A percentile compares a stretch with the other conserved stretches of the same genome.
Evolutionary conservation across 140 eudicot species (phyloP).

Genomic region (Cichorium intybus): DNA sequence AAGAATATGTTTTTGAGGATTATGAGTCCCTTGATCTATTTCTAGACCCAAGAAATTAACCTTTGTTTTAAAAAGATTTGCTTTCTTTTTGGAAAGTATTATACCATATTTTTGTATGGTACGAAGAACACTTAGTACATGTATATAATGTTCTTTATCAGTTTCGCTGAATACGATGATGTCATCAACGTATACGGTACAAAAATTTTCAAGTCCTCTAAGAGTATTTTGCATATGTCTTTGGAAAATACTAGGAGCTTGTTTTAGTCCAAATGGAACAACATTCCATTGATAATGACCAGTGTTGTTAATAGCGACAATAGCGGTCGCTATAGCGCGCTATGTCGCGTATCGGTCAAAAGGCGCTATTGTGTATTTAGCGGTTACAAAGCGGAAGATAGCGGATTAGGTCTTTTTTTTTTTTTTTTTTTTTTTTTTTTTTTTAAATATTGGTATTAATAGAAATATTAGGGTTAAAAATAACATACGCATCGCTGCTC

Average conservation of each 20-base stretch:
- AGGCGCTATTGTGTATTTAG: too few species aligned
- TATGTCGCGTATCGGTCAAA: too few species aligned
- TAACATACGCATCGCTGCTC: too few species aligned
- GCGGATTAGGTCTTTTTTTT: too few species aligned
- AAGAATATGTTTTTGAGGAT: neutral
- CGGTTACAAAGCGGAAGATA: too few species aligned
- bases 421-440: too few species aligned
- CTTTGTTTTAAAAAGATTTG: neutral
- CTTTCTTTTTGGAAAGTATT: neutral
- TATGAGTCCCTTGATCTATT: constrained; percentile 6
- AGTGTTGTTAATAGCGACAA: too few species aligned
- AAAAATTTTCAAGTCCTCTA: neutral
- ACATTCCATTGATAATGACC: constrained; percentile 9
- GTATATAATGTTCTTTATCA: neutral
- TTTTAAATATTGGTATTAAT: too few species aligned
- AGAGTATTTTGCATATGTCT: neutral
- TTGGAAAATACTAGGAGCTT: constrained; percentile 11
- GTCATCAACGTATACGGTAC: constrained; percentile 9
- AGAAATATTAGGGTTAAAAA: too few species aligned
- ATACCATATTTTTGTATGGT: neutral
- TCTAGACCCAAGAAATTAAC: constrained; percentile 12
- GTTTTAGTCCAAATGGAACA: constrained; percentile 6
- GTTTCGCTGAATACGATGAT: neutral
- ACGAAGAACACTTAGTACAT: too few species aligned
- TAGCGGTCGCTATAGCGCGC: too few species aligned